Conservation (phyloP, 2,329 filamentous ascomycete species). For the Talaromyces amestolkiae region DNA sequence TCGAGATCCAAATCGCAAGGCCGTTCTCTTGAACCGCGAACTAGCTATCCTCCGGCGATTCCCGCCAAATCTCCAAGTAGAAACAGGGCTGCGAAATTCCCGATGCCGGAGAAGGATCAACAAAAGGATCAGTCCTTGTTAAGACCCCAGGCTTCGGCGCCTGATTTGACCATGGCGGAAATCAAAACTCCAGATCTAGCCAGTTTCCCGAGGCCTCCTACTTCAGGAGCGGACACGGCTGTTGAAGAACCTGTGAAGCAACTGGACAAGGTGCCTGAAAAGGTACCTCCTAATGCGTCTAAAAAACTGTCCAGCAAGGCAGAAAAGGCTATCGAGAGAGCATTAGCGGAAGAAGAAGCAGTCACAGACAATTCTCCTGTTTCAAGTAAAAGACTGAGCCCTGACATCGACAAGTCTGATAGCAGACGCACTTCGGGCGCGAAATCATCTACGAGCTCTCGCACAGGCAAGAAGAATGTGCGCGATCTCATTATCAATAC, state of each 20-base stretch:
- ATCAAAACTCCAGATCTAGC: constrained; percentile 19
- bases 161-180: constrained; percentile 24
- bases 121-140: constrained; percentile 21
- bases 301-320: neutral
- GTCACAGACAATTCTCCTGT: neutral
- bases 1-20: constrained; percentile 3
- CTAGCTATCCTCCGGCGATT: constrained; percentile 10
- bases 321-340: neutral
- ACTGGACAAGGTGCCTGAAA: neutral
- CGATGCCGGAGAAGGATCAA: neutral
- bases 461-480: constrained; percentile 36
- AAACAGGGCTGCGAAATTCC: constrained; percentile 9
- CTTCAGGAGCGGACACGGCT: neutral
- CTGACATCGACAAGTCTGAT: neutral
- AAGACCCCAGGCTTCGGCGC: constrained; percentile 33
- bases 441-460: constrained; percentile 17
- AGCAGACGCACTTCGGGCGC: neutral
- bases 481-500: constrained; percentile 43
- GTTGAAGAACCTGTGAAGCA: neutral
- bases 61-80: constrained; percentile 13
- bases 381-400: neutral
- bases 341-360: neutral
- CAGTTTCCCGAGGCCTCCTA: constrained; percentile 18
- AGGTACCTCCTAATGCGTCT: neutral
- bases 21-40: constrained; percentile 6